Base-by-base conservation (phyloP, 768 basidiomycete species). In the Russula sp. region DNA sequence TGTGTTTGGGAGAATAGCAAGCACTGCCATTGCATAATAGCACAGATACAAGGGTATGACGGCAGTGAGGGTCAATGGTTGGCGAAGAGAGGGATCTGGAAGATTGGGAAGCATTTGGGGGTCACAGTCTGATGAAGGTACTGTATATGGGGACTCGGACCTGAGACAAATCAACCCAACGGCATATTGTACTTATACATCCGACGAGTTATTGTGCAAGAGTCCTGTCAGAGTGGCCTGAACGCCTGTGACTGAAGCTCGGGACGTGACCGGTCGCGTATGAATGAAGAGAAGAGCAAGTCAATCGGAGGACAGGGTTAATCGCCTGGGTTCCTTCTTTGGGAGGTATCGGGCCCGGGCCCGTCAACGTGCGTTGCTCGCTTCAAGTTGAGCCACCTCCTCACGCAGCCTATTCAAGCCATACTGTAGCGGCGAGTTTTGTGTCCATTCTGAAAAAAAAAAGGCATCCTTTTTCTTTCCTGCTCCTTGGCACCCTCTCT, bases 401-500 rank as follows among this genome's bases (percentile, higher is more conserved):
- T 27, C 27, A 27, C 27, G 27, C 27, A 27, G 2, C 27, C 27
- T 27, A 27, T 27, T 3, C 27, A 27, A 27, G 2, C 27, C 27
- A 27, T 27, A 27, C 27, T 27, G 27, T 27, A 27, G 27, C 27
- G 27, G 27, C 27, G 27, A 3, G 27, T 27, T 3, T 27, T 27
- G 27, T 27, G 27, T 27, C 27, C 27, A 27, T 3, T 27, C 27
- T 27, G 2, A 2, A 27, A 27, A 27, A 27, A 27, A 27, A 27
- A 27, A 27, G 22, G n/a, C 22, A 22, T 3, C 27, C 2, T 27
- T 27, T 27, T 27, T 27, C 27, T 27, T 27, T 27, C 27, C 27
- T 27, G 27, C 2, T 27, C 27, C 27, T 27, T 27, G 27, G 27
- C 27, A 2, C 27, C 27, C 27, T 27, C 27, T 27, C 27, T 98